phyloP scores from a whole-genome alignment of 225 moss, liverwort and hornwort species.

The Bryum argenteum region DNA sequence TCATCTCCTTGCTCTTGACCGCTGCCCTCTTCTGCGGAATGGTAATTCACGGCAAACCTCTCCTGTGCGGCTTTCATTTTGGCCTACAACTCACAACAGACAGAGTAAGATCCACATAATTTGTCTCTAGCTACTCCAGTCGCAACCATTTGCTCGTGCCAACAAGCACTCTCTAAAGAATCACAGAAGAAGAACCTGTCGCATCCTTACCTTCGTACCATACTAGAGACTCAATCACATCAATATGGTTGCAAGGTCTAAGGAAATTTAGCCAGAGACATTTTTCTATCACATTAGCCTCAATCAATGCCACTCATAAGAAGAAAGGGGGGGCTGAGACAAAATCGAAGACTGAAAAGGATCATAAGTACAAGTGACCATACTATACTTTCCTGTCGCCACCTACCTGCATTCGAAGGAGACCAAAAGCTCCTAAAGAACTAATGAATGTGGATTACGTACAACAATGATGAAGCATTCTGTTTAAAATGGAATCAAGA shows the following conservation, averaged over 20 bases:
- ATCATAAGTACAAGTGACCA: not conserved
- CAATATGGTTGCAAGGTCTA: conserved; percentile 1
- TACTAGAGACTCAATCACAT: conserved; percentile 15
- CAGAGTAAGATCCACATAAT: conserved; percentile 24
- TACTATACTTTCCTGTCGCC: not conserved
- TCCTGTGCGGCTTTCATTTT: conserved; percentile 98
- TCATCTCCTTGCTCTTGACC: conserved; percentile 59
- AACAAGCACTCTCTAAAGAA: conserved; percentile 1
- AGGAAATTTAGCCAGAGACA: not conserved
- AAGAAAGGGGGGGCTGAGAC: conserved; percentile 1
- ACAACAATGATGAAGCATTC: not conserved
- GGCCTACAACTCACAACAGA: conserved; percentile 50
- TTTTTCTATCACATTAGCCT: conserved; percentile 1
- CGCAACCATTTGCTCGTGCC: conserved; percentile 1
- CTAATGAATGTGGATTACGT: not conserved
- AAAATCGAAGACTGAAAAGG: conserved; percentile 6
- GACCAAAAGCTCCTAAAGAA: not conserved
- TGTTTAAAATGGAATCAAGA: conserved; percentile 10
- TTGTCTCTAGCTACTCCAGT: not conserved
- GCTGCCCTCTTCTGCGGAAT: conserved; percentile 47
- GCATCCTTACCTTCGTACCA: conserved; percentile 5
- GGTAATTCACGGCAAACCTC: conserved; percentile 69
- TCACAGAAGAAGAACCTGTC: not conserved
- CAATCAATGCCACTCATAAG: not conserved
- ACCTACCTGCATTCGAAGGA: not conserved